Percentiles rank a stretch among this genome's conserved stretches.
Evolutionary conservation across 768 basidiomycete genomes (phyloP).

Genomic region (Steccherinum ochraceum): DNA sequence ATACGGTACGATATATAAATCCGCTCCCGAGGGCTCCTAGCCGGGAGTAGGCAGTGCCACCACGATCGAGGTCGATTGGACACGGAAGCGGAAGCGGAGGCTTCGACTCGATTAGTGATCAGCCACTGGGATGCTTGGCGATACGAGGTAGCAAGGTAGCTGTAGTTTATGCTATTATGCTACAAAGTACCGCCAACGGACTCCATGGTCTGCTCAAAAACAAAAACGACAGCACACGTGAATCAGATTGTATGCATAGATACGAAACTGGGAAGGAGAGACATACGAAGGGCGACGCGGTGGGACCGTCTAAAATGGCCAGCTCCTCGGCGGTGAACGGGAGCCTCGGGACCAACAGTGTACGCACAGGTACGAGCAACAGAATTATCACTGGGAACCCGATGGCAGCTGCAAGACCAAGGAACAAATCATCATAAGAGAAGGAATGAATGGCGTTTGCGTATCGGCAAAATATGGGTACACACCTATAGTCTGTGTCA

Average conservation of each 20-base stretch:
- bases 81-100: no score
- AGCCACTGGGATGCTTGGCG: no score
- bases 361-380: slow-evolving; percentile 72
- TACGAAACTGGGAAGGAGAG: not conserved
- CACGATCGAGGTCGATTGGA: no score
- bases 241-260: not conserved
- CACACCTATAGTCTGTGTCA: slow-evolving; percentile 84
- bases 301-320: slow-evolving; percentile 80
- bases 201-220: slow-evolving; percentile 37
- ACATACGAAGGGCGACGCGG: slow-evolving; percentile 82
- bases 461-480: no score
- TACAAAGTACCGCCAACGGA: slow-evolving; percentile 33
- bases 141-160: no score
- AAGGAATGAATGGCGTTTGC: no score
- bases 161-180: not conserved
- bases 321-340: slow-evolving; percentile 77
- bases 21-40: no score
- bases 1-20: no score
- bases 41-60: no score
- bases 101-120: no score
- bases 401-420: slow-evolving; percentile 59
- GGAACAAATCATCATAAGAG: not conserved
- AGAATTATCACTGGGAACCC: slow-evolving; percentile 89
- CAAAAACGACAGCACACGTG: not conserved
- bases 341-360: slow-evolving; percentile 63